Base-by-base conservation (phyloP, 108 stramenopile species). In the Skeletonema grethae region DNA sequence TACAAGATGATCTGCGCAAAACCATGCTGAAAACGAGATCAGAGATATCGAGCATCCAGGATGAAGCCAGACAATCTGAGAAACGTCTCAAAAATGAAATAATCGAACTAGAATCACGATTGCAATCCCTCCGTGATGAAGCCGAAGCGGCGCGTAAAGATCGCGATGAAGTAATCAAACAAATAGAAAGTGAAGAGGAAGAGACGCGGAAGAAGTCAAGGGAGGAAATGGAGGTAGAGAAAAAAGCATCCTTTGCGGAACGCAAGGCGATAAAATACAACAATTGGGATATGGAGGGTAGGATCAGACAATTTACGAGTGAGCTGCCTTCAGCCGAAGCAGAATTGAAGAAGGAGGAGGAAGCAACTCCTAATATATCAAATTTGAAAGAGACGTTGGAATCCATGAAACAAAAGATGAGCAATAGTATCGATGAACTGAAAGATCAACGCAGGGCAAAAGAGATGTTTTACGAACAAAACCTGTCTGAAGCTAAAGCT, bases 381-480 rank as follows among this genome's bases (percentile, higher is more conserved):
- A 13, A 50, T 11, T 34, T 77, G 25, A 69, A 55, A 38, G 24
- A 7, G 18, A 46, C 39, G 18, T 13, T 77, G 2, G 24, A 45
- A 62, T 12, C 36, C 0, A 30, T 70, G 63, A 64, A 35, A 30
- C 32, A 45, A 15, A 59, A 30, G 20, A 59, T 65, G 62, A 13
- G 13, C 43, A 32, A 58, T 7, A 63, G 59, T 25, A 36, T 77
- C 31, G 69, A 36, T 28, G 76, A 64, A 11, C 48, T 69, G 64
- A 65, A 65, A 34, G 64, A 77, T 30, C 55, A 58, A 24, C 63
- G 76, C 28, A 36, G 30, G 34, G 76, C 76, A 20, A 69, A 65
- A 56, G 63, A 65, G 16, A 70, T 70, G 76, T 77, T 65, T 31
- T 77, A 70, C 57, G 76, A 61, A 25, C 39, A n/a, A 25, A 46